Evolutionary conservation across 192 early-diverging fungal genomes (phyloP), one percentile per base, ranked within the genome.

Genomic region (Podila minutissima): DNA sequence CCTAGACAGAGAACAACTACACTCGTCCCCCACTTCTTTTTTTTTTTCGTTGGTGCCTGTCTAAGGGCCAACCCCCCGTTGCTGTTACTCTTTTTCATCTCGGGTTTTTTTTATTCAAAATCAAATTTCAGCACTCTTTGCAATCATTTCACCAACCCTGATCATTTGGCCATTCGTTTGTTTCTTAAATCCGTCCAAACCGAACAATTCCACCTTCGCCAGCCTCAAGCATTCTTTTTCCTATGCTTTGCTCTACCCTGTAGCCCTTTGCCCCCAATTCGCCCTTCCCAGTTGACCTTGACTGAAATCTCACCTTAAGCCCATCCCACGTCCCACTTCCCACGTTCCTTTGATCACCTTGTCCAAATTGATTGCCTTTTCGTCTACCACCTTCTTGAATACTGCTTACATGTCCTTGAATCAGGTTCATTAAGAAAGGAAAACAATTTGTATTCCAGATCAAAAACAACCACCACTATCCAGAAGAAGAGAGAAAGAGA

Each of bases 31-130:
- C 62, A 26, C 62, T 60, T 35, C 15, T 24, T 29, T 38, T 71
- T 33, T 29, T 38, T 71, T 33, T 75, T 64, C 55, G 67, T 76
- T 76, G 74, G 74, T 76, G 67, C 74, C 74, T 76, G 74, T 76
- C 41, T 37, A 61, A 76, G 74, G 74, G 68, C 74, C 74, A 76
- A 76, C 74, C 68, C 74, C 74, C 74, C 67, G 74, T 76, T 70
- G 69, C 62, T 63, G 53, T 10, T 55, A 24, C 20, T 26, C 53
- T 55, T 20, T 29, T 33, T 63, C 74, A 76, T 66, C 74, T 76
- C 74, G 74, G 74, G 74, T 76, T 66, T 41, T 59, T 60, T 60
- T 69, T 48, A 19, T 46, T 50, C 59, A 20, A 8, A 48, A 22
- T 38, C 64, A 32, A 49, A 24, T 28, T 60, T 2, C 59, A 29